A percentile compares a stretch with the other conserved stretches of the same genome.
phyloP scores from a whole-genome alignment of 1,284 basidiomycete species.

The Coniferiporia weirii region DNA sequence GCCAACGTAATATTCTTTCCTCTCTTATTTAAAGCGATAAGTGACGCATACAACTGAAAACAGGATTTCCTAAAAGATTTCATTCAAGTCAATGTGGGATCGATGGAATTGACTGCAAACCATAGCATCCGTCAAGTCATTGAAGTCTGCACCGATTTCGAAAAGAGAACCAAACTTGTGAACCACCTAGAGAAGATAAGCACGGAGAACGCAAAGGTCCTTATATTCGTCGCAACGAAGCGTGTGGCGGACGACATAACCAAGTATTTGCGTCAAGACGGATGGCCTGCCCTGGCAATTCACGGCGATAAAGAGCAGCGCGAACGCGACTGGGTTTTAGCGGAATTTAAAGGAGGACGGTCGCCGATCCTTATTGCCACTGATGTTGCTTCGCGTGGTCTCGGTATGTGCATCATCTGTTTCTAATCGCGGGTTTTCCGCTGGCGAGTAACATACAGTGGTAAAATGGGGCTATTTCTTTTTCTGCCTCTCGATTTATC shows the following conservation, averaged over 20 bases:
- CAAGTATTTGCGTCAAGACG: conserved; percentile 94
- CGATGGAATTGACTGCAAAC: conserved; percentile 96
- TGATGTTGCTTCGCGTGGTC: conserved; percentile 97
- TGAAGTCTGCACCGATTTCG: conserved; percentile 96
- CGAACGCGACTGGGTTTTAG: conserved; percentile 97
- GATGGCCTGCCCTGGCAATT: conserved; percentile 97
- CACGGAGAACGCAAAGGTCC: conserved; percentile 94
- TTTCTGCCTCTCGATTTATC: not conserved
- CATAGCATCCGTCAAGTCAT: conserved; percentile 96
- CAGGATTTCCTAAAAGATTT: conserved; percentile 94
- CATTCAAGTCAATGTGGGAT: conserved; percentile 99
- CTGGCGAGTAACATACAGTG: conserved; percentile 14
- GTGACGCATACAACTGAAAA: conserved; percentile 13
- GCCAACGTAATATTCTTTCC: conserved; percentile 59
- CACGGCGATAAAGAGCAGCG: conserved; percentile 99
- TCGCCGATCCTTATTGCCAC: conserved; percentile 98
- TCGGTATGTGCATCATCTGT: conserved; percentile 76
- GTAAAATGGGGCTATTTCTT: not conserved
- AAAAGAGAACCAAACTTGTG: conserved; percentile 93
- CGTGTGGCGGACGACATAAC: conserved; percentile 97
- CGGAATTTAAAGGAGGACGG: conserved; percentile 97
- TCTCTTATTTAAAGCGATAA: not conserved
- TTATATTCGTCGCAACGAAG: conserved; percentile 98
- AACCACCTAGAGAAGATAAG: conserved; percentile 97
- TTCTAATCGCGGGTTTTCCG: not conserved